Percentiles rank a stretch among this genome's conserved stretches.
phyloP scores from a whole-genome alignment of 2,329 filamentous ascomycete species.

The Ophiostoma sp. region DNA sequence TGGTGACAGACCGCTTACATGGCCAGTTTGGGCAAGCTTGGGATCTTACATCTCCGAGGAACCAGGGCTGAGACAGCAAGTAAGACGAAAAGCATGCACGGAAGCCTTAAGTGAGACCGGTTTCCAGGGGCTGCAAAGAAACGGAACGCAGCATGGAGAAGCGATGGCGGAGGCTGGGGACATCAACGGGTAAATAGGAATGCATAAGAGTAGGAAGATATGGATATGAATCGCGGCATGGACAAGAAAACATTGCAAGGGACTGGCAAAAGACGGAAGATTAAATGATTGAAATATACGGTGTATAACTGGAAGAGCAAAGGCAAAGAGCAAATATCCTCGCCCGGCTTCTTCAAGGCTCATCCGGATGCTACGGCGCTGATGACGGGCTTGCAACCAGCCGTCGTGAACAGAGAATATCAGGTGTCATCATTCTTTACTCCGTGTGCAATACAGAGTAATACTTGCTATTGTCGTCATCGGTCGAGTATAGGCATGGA shows the following conservation, averaged over 20 bases:
- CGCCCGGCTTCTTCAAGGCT: not conserved
- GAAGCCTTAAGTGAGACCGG: not conserved
- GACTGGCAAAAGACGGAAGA: not conserved
- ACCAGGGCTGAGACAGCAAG: constrained; percentile 8
- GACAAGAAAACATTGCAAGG: not conserved
- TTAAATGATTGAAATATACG: too few species aligned
- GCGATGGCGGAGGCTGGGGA: not conserved
- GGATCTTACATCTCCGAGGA: constrained; percentile 19
- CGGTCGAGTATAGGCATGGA: not conserved
- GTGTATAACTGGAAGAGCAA: not conserved
- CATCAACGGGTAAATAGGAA: not conserved
- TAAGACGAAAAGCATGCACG: not conserved
- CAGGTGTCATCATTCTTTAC: not conserved
- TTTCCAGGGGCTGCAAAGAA: not conserved
- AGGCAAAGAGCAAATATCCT: not conserved
- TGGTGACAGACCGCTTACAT: constrained; percentile 6
- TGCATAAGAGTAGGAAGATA: too few species aligned
- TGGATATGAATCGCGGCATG: not conserved
- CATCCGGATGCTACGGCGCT: not conserved
- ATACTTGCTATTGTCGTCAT: not conserved
- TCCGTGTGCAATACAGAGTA: not conserved
- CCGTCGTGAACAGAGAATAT: not conserved
- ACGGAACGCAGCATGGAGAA: not conserved
- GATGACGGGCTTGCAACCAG: not conserved
- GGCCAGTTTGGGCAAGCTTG: not conserved